These are phyloP conservation scores for Sugiyamaella castrensis DNA, from an alignment of 1,139 yeast genomes.

Conservation along the genomic window DNA sequence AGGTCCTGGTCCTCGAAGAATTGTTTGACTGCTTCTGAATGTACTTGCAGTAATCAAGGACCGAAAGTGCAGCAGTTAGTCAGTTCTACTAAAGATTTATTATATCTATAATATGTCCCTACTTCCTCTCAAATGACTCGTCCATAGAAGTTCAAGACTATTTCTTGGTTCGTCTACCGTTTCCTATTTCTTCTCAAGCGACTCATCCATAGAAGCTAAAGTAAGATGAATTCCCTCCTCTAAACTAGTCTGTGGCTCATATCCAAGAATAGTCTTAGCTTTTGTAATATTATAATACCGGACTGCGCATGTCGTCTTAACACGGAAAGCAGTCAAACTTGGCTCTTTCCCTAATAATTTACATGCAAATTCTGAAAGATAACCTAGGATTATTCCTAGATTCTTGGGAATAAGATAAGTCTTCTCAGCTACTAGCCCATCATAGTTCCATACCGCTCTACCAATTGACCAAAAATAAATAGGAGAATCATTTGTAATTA, in stretches of 20 bases:
- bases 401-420: constrained; percentile 69
- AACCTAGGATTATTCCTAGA: constrained; percentile 76
- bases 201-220: constrained; percentile 84
- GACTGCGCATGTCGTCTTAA: constrained; percentile 86
- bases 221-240: constrained; percentile 82
- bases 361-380: constrained; percentile 70
- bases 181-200: background rate
- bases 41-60: background rate
- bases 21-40: no score
- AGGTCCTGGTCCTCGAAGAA: no score
- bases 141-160: constrained; percentile 79
- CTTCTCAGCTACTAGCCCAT: constrained; percentile 72
- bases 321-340: constrained; percentile 95
- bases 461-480: constrained; percentile 97
- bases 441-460: constrained; percentile 95
- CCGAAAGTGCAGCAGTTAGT: background rate
- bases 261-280: constrained; percentile 76
- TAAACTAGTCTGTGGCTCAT: constrained; percentile 73
- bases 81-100: no score
- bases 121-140: constrained; percentile 40
- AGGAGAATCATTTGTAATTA: constrained; percentile 91
- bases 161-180: background rate
- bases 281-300: constrained; percentile 90
- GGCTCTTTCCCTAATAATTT: constrained; percentile 75
- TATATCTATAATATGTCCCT: no score